These are phyloP conservation scores for Tetradesmus obliquus DNA, from an alignment of 139 green algal species.

Conservation along the genomic window DNA sequence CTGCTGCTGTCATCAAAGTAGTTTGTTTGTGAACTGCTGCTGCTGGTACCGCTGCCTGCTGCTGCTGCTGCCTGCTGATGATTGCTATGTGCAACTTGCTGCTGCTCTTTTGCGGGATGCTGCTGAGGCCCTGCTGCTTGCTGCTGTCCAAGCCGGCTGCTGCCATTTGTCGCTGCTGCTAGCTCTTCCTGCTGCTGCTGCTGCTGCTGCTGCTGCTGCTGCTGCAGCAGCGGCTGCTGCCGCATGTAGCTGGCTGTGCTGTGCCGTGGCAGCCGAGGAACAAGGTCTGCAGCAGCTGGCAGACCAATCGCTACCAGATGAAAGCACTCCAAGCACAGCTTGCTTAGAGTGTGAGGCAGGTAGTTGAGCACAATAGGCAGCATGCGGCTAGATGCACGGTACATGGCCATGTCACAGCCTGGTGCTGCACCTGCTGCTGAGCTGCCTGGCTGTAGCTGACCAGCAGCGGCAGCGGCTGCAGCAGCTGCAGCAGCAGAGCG, in stretches of 20 bases:
- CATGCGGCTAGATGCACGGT: not conserved
- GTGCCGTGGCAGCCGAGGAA: not conserved
- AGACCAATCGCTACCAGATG: not conserved
- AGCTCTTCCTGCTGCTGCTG: not conserved
- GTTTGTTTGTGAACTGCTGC: not conserved
- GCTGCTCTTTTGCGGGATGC: not conserved
- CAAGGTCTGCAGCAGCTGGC: not conserved
- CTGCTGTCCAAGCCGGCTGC: not conserved
- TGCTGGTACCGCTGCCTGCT: not conserved
- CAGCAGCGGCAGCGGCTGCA: not conserved
- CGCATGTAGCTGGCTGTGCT: not conserved
- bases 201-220: not conserved
- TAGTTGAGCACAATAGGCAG: not conserved
- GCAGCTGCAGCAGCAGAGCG: not conserved
- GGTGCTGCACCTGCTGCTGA: not conserved
- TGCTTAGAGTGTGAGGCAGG: not conserved
- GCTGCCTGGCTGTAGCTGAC: not conserved
- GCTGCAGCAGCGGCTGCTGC: not conserved
- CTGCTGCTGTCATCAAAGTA: not conserved
- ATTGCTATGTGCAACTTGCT: not conserved
- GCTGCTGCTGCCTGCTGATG: not conserved
- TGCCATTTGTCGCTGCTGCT: not conserved
- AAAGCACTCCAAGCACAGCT: constrained; percentile 9
- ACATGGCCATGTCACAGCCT: not conserved
- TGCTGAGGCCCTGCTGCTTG: no score